A percentile compares a stretch with the other conserved stretches of the same genome.
Evolutionary conservation across 306 rosid species (phyloP).

Genomic region (Ormosia emarginata): DNA sequence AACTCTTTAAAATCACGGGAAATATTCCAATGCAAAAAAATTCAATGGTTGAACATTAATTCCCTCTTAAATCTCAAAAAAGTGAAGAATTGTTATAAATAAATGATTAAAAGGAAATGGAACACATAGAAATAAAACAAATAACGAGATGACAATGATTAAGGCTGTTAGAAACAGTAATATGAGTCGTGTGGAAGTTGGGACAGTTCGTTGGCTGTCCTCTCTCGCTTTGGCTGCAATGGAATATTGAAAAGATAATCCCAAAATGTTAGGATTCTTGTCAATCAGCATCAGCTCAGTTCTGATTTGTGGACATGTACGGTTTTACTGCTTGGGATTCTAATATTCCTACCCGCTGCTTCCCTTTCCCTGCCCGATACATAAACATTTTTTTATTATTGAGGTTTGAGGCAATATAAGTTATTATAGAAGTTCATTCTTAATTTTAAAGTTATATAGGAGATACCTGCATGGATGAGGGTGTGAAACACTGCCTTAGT

Average conservation of each 20-base stretch:
- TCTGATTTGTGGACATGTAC: not conserved
- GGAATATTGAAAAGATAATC: not conserved
- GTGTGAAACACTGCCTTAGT: no score
- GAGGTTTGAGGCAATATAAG: not conserved
- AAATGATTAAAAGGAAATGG: not conserved
- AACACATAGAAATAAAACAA: not conserved
- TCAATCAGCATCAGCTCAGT: conserved; percentile 3
- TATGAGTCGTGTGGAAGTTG: not conserved
- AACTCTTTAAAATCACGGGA: no score
- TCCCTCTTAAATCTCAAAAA: no score
- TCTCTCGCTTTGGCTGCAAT: conserved; percentile 15
- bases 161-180: conserved; percentile 10
- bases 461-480: no score
- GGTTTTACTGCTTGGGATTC: not conserved
- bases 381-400: not conserved
- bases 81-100: no score
- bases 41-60: no score
- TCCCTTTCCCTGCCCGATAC: not conserved
- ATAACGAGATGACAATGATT: not conserved
- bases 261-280: conserved; percentile 4
- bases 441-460: no score
- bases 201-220: conserved; percentile 8
- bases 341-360: not conserved
- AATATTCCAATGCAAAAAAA: no score
- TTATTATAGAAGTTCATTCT: not conserved